Evolutionary conservation across 768 basidiomycete species (phyloP), one percentile per base, ranked within the genome.

Genomic region (Xerocomellus dryophilus): DNA sequence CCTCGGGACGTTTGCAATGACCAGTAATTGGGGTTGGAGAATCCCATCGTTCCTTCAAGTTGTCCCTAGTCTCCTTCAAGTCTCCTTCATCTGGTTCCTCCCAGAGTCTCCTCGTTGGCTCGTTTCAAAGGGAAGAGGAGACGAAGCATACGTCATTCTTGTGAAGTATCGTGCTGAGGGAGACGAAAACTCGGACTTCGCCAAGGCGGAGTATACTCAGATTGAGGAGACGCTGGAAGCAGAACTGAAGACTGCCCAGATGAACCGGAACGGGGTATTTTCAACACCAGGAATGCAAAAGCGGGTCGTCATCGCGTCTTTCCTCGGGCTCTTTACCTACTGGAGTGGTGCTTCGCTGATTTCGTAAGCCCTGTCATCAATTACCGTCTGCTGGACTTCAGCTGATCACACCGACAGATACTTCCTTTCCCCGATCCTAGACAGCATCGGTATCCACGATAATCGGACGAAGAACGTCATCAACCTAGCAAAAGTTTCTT

Each of bases 41-140:
- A 83, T 85, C 21, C 85, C 83, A 0, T 54, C 54, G 1, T 81
- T 83, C 17, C 74, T 86, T 14, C 85, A 87, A 64, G 60, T 78
- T 20, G 61, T 76, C 1, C 84, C 84, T 2, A 78, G 76, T 55
- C 27, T 73, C 8, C 64, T 84, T 20, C 84, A 85, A 57, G 64
- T 85, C 34, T 53, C 58, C n/a, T 81, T 85, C 66, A 72, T 84
- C 51, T 76, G 65, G 61, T 80, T 81, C 60, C 71, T 85, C 17
- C 83, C 84, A 8, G 84, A 86, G 62, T 84, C 82, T 2, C 84
- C 84, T 15, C 76, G 81, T 40, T 85, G 83, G 83, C 73, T 86
- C 4, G 71, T 85, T 32, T 78, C 81, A 4, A 79, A 77, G 48
- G 83, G 82, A 25, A 76, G 81, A 20, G 65, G 66, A 2, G 73